Conservation (phyloP, 2,329 filamentous ascomycete genomes). For the Epichloe bromicola region DNA sequence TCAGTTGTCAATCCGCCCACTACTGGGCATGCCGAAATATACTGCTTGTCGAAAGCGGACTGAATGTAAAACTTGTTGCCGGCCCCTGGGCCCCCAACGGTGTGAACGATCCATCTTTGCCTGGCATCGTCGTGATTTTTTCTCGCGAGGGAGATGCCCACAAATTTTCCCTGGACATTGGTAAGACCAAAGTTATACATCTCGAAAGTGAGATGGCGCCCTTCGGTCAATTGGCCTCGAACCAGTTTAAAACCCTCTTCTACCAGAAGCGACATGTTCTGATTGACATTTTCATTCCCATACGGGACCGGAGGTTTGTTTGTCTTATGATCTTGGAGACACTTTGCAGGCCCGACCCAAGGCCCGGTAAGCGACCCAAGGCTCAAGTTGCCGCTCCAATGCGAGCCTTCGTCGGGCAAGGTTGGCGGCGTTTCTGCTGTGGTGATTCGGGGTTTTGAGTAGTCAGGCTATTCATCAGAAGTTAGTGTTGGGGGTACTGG, state of each 20-base stretch:
- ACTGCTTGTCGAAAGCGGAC: conserved; percentile 15
- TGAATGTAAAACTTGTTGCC: conserved; percentile 12
- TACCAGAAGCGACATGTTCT: conserved; percentile 68
- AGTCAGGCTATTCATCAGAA: conserved; percentile 5
- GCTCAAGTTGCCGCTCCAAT: conserved; percentile 7
- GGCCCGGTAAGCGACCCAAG: conserved; percentile 10
- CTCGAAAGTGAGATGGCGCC: conserved; percentile 39
- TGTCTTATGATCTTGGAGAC: conserved; percentile 5
- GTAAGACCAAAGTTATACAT: conserved; percentile 25
- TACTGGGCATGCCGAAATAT: conserved; percentile 28
- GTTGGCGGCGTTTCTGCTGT: background rate
- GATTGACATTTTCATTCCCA: conserved; percentile 40
- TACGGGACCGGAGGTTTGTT: conserved; percentile 7
- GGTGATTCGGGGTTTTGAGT: conserved; percentile 5
- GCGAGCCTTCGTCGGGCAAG: conserved; percentile 2
- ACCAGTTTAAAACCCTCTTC: conserved; percentile 40
- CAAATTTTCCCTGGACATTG: conserved; percentile 15
- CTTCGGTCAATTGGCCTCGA: conserved; percentile 38
- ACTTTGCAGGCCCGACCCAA: conserved; percentile 10
- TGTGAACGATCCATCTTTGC: conserved; percentile 37
- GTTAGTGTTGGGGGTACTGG: background rate
- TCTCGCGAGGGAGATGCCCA: conserved; percentile 4
- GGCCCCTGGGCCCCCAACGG: conserved; percentile 15
- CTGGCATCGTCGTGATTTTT: conserved; percentile 22
- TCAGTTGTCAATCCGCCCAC: conserved; percentile 7